phyloP scores from a whole-genome alignment of 495 filamentous ascomycete species.

The Pseudoneurospora amorphoporcata region DNA sequence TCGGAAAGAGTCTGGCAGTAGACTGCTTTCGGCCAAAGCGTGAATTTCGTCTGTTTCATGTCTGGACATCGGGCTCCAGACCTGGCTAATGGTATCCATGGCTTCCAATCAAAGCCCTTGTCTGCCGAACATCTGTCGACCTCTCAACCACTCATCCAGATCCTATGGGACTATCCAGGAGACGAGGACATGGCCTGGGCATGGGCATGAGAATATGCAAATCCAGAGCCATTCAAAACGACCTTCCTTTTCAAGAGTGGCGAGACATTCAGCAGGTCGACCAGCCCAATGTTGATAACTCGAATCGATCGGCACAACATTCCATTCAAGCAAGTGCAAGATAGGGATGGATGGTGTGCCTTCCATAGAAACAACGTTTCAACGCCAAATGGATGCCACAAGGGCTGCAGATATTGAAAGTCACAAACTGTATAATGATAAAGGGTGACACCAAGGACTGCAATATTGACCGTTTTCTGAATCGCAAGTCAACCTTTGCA shows the following conservation, averaged over 20 bases:
- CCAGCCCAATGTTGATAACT: background rate
- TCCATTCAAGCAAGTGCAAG: background rate
- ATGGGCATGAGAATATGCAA: background rate
- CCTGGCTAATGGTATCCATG: conserved; percentile 22
- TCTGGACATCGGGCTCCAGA: conserved; percentile 15
- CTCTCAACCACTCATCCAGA: conserved; percentile 19
- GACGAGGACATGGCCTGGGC: background rate
- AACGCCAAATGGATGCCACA: background rate
- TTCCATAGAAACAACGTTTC: background rate
- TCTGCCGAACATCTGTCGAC: conserved; percentile 10
- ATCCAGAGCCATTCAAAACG: background rate
- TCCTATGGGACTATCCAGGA: conserved; percentile 16
- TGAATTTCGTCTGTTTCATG: conserved; percentile 33
- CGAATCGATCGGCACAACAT: background rate
- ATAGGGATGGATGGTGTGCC: background rate
- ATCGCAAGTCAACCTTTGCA: background rate
- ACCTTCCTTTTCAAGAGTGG: background rate
- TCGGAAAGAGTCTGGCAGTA: background rate
- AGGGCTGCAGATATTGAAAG: background rate
- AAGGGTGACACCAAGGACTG: background rate
- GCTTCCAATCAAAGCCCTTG: background rate
- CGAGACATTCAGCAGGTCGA: background rate
- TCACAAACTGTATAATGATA: background rate
- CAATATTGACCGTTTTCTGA: background rate
- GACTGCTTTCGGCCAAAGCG: conserved; percentile 13